Evolutionary conservation across 179 eudicot species (phyloP), one percentile per base, ranked within the genome.

Genomic region (Silene vulgaris): DNA sequence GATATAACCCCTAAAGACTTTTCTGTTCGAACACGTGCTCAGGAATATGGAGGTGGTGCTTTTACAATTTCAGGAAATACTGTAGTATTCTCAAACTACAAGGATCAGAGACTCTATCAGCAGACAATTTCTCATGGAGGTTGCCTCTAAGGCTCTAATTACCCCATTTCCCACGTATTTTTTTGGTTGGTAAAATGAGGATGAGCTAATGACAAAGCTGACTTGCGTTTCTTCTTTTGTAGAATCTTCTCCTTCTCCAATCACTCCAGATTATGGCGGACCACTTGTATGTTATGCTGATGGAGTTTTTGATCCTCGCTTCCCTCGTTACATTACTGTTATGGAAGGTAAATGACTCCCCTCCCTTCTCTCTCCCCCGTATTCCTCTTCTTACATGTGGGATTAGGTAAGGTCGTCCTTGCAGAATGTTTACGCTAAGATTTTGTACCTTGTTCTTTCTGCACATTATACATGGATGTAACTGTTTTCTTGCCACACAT

Each of bases 21-120:
- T 79, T 84, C 92, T 2, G 98, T 96, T 59, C 88, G 99, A 56
- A 82, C 97, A 61, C 77, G 81, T 60, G 91, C 91, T 84, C 97
- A 96, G 70, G 97, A 96, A 76, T 96, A 91, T 80, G 99, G 99
- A 67, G 99, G 99, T 74, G 99, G 96, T 66, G 93, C 96, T 2
- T 96, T 96, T 83, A 74, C 82, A 8, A 77, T 93, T 75, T 84
- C 83, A 35, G 90, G 89, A 56, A 87, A 86, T 76, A 72, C 75
- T 30, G 71, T 93, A 21, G 75, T 96, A 45, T 96, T 93, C 84
- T 96, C 99, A 3, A 96, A 96, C 82, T 86, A 90, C 81, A 86
- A 88, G 76, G 99, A 96, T 82, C 99, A 96, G 71, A 86, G 98
- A 78, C 89, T 96, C 32, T 96, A 96, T 79, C 81, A 84, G 83